These are phyloP conservation scores for Dryadomyces sulphureus DNA, from an alignment of 2,329 filamentous ascomycete species.

Conservation along the genomic window DNA sequence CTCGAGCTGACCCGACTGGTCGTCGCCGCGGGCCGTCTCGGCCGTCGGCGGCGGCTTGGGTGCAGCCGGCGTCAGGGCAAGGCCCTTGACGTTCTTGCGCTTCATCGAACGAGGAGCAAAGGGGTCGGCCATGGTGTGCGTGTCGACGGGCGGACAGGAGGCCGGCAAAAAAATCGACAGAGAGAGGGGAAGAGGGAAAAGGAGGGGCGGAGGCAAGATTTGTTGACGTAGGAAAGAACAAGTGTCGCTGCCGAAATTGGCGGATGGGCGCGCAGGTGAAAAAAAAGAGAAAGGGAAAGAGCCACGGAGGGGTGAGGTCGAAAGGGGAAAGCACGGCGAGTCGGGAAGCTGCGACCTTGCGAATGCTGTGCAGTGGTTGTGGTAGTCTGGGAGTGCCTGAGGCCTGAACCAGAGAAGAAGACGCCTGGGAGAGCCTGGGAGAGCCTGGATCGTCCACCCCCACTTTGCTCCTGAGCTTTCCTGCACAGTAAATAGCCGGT, in stretches of 20 bases:
- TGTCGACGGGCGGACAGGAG: neutral
- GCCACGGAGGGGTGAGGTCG: neutral
- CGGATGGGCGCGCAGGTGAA: neutral
- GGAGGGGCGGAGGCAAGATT: neutral
- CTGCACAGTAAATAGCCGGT: no score
- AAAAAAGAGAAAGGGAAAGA: neutral
- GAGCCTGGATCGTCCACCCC: neutral
- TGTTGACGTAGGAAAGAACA: neutral
- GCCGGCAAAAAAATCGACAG: neutral
- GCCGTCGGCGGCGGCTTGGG: slow-evolving; percentile 59
- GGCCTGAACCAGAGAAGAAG: no score
- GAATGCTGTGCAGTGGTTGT: no score
- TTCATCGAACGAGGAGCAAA: slow-evolving; percentile 74
- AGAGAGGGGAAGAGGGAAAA: neutral
- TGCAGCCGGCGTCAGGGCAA: slow-evolving; percentile 68
- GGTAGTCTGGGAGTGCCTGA: no score
- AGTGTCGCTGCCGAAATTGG: no score
- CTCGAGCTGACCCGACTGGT: slow-evolving; percentile 59
- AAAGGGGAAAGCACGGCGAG: neutral
- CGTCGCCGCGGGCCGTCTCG: slow-evolving; percentile 47
- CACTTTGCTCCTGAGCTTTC: neutral
- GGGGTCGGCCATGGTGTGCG: slow-evolving; percentile 39
- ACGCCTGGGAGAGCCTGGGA: neutral
- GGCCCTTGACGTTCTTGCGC: slow-evolving; percentile 93
- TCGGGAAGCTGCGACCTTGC: neutral